Evolutionary conservation across 192 early-diverging fungal species (phyloP).

Genomic region (Funneliformis geosporum): DNA sequence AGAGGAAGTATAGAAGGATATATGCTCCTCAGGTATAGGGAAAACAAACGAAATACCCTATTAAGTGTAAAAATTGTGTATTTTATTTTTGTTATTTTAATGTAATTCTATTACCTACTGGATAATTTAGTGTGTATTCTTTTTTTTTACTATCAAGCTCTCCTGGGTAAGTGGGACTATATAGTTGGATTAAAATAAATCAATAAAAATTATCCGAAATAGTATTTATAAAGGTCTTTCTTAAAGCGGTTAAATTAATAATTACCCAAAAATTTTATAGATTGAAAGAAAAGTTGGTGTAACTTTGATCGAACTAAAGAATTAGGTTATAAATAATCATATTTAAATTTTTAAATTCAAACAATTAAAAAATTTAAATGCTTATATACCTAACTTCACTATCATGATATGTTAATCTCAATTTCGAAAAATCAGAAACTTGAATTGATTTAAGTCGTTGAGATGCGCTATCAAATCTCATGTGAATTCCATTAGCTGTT

Average conservation of each 20-base stretch:
- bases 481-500: conserved; percentile 53
- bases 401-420: conserved; percentile 56
- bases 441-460: conserved; percentile 67
- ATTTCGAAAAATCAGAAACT: conserved; percentile 58
- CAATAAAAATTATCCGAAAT: not conserved
- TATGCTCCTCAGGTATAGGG: conserved; percentile 63
- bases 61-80: not conserved
- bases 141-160: conserved; percentile 53
- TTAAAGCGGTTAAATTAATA: not conserved
- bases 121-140: conserved; percentile 68
- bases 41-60: conserved; percentile 74
- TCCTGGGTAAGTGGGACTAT: conserved; percentile 63
- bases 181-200: not conserved
- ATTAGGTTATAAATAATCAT: conserved; percentile 7
- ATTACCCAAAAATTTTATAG: conserved; percentile 73
- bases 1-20: conserved; percentile 50
- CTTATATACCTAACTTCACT: conserved; percentile 56
- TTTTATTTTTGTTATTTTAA: not conserved
- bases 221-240: not conserved
- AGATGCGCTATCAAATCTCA: conserved; percentile 57
- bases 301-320: conserved; percentile 56
- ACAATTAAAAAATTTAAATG: not conserved
- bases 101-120: conserved; percentile 47
- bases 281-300: conserved; percentile 68
- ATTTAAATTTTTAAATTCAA: not conserved